Base-by-base conservation (phyloP, 139 green algal species). In the Chlorella sp. region DNA sequence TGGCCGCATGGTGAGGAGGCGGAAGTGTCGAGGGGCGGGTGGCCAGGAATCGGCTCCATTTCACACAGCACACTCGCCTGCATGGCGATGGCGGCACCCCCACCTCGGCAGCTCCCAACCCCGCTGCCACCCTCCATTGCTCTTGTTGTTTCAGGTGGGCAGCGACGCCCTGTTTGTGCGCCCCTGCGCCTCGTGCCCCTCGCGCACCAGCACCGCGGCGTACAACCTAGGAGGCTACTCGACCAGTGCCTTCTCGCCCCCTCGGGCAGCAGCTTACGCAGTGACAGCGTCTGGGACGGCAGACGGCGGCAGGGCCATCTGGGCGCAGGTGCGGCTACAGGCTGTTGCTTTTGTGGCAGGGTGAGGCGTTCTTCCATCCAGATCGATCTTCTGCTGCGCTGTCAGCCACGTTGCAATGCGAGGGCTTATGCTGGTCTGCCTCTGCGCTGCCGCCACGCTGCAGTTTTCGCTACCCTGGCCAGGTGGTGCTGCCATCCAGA, bases 221-320 rank as follows among this genome's bases (percentile, higher is more conserved):
- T 63, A 65, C 72, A 63, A 64, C 44, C 44, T 79, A 51, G 68
- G 32, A 51, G 68, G 32, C 68, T 74, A 74, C 68, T 44, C 30
- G 13, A 51, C 41, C 34, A 74, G 41, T n/a, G 41, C 25, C 26
- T 78, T 57, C 39, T n/a, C 70, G 13, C 12, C 51, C 12, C 51
- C 51, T 15, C 51, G 15, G 13, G 9, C 51, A 23, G 13, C 51
- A 21, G 12, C 51, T 2, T 60, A 23, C 21, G 13, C 51, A 15
- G 51, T 60, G 9, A 15, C 51, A 60, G 51, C 51, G 9, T 18
- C 51, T 60, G 51, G 51, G 12, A 60, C 51, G 51, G 51, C 51
- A 60, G 51, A 60, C 2, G 51, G 51, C 51, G 51, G 51, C 51
- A 21, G 51, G 18, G 51, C 51, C 11, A 60, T 72, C 7, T 25